Conservation (phyloP, 2,329 filamentous ascomycete species). For the Stachybotrys chlorohalonatus region DNA sequence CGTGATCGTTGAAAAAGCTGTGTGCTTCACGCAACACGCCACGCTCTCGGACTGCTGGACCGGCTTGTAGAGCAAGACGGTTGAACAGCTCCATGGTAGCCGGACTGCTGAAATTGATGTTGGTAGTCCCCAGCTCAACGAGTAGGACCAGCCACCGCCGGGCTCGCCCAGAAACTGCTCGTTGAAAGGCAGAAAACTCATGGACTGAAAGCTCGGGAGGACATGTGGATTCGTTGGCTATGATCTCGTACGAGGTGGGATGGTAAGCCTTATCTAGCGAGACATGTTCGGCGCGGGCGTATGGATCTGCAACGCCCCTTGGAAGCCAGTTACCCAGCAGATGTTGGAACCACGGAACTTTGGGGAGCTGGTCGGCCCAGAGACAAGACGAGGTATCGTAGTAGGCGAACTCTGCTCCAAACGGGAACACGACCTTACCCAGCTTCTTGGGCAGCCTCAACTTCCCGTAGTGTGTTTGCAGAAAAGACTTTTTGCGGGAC, state of each 20-base stretch:
- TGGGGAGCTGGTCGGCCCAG: constrained; percentile 7
- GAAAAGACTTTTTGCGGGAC: constrained; percentile 13
- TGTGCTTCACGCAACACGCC: constrained; percentile 37
- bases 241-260: constrained; percentile 45
- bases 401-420: constrained; percentile 9
- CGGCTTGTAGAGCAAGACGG: constrained; percentile 45
- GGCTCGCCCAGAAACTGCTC: constrained; percentile 32
- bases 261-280: constrained; percentile 10
- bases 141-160: constrained; percentile 41
- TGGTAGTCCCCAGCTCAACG: constrained; percentile 38
- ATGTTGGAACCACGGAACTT: constrained; percentile 4
- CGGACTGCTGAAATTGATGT: constrained; percentile 51
- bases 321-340: constrained; percentile 16
- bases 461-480: constrained; percentile 15
- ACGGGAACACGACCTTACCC: constrained; percentile 5
- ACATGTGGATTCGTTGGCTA: constrained; percentile 40
- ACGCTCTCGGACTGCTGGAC: constrained; percentile 26
- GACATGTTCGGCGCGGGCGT: not conserved
- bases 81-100: constrained; percentile 38
- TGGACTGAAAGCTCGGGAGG: constrained; percentile 35
- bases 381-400: constrained; percentile 5
- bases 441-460: constrained; percentile 6
- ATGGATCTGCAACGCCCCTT: constrained; percentile 6
- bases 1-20: constrained; percentile 33
- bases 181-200: constrained; percentile 44